Evolutionary conservation across 1,139 yeast genomes (phyloP).

Genomic region (Lodderomyces metapsilosis): DNA sequence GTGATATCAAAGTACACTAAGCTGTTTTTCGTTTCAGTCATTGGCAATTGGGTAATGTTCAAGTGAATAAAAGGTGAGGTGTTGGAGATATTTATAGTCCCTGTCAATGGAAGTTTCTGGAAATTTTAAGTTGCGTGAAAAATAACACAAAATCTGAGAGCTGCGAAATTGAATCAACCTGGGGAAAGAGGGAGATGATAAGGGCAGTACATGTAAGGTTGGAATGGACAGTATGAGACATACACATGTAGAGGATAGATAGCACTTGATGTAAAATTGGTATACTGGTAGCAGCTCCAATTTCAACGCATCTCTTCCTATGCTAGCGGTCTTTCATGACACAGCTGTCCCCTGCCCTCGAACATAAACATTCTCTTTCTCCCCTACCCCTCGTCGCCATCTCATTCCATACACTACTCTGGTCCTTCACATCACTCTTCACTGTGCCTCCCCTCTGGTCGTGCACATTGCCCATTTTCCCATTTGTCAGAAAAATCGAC

Average conservation of each 20-base stretch:
- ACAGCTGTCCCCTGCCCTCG: no score
- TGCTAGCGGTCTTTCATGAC: no score
- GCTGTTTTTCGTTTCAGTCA: conserved; percentile 4
- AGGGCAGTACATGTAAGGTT: neutral
- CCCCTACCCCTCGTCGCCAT: no score
- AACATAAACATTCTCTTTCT: no score
- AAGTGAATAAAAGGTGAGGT: neutral
- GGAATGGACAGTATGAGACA: neutral
- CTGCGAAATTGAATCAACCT: neutral
- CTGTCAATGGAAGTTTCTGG: conserved; percentile 2
- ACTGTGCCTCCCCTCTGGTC: neutral
- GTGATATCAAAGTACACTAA: conserved; percentile 71
- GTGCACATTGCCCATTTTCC: neutral
- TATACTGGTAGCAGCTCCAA: no score
- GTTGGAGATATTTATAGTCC: neutral
- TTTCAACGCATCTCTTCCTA: no score
- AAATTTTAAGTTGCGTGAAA: neutral
- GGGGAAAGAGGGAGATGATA: neutral
- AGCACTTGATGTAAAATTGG: no score
- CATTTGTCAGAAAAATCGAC: neutral
- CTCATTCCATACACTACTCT: no score
- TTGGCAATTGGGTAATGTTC: neutral
- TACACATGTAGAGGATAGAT: no score
- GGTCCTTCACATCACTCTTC: no score
- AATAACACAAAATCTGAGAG: neutral